Evolutionary conservation across 2,329 filamentous ascomycete species (phyloP).

Genomic region (Cladosporium phlei): DNA sequence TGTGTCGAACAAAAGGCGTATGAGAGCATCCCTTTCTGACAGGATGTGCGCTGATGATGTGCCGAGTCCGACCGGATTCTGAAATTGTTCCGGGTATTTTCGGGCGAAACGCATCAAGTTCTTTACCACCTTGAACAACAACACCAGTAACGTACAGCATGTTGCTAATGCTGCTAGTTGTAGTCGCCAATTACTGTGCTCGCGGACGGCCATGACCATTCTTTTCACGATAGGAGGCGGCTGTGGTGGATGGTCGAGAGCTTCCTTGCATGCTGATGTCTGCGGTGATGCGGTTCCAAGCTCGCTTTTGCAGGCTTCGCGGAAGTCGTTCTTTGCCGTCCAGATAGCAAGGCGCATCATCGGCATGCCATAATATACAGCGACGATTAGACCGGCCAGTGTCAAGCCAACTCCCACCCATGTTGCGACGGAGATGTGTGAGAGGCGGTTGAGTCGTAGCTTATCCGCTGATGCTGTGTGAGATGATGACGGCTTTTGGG

Average conservation of each 20-base stretch:
- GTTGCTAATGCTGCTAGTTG: too few relatives aligned
- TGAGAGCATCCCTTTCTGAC: too few relatives aligned
- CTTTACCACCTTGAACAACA: too few relatives aligned
- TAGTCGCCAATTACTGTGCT: too few relatives aligned
- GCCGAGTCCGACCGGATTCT: too few relatives aligned
- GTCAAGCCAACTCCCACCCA: not conserved
- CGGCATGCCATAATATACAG: not conserved
- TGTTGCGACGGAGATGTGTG: not conserved
- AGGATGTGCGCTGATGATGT: too few relatives aligned
- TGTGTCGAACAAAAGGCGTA: too few relatives aligned
- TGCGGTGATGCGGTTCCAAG: not conserved
- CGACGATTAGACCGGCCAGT: not conserved
- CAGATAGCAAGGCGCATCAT: conserved; percentile 1
- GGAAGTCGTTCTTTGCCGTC: conserved; percentile 8
- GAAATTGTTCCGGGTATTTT: too few relatives aligned
- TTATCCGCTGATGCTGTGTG: not conserved
- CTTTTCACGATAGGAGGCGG: not conserved
- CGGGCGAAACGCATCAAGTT: too few relatives aligned
- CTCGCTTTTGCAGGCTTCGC: conserved; percentile 4
- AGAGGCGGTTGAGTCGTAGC: not conserved
- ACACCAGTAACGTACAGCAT: too few relatives aligned
- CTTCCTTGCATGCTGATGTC: not conserved
- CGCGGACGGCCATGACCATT: too few relatives aligned
- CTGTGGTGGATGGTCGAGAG: not conserved
- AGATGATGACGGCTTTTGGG: not conserved